Percentiles rank a stretch among this genome's conserved stretches.
Conservation (phyloP, 1,139 yeast species). For the Suhomyces wounanorum region DNA sequence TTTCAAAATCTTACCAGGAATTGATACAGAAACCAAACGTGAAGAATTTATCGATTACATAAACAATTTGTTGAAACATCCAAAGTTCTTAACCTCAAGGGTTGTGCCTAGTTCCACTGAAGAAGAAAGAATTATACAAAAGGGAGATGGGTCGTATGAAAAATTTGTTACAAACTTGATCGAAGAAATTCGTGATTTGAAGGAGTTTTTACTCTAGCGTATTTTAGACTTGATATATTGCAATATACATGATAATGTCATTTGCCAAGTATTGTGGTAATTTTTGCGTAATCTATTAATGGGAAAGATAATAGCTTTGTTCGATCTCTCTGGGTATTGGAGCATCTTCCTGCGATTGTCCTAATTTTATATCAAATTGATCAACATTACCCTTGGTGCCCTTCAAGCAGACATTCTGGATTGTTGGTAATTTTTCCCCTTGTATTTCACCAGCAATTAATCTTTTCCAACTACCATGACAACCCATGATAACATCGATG, state of each 20-base stretch:
- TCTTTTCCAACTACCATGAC: slow-evolving; percentile 71
- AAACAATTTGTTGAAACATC: slow-evolving; percentile 77
- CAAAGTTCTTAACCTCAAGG: slow-evolving; percentile 75
- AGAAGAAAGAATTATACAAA: slow-evolving; percentile 56
- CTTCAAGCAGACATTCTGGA: slow-evolving; percentile 17
- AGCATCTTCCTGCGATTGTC: slow-evolving; percentile 25
- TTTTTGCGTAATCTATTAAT: neutral
- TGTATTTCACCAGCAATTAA: slow-evolving; percentile 56
- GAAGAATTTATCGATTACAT: slow-evolving; percentile 59
- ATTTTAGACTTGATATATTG: slow-evolving; percentile 6
- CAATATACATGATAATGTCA: neutral
- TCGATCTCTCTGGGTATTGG: slow-evolving; percentile 38
- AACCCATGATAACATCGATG: slow-evolving; percentile 67
- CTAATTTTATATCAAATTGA: slow-evolving; percentile 17
- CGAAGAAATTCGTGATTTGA: slow-evolving; percentile 57
- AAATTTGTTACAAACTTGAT: slow-evolving; percentile 52
- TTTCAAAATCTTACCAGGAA: slow-evolving; percentile 55
- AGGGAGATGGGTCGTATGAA: slow-evolving; percentile 42
- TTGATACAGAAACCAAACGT: slow-evolving; percentile 59
- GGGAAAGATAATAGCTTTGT: slow-evolving; percentile 29
- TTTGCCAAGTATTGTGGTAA: neutral
- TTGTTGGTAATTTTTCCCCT: slow-evolving; percentile 31
- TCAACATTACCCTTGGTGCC: slow-evolving; percentile 16
- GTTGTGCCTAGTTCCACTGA: slow-evolving; percentile 64
- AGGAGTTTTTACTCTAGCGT: slow-evolving; percentile 37